Base-by-base conservation (phyloP, 2,329 filamentous ascomycete species). In the Clonostachys chloroleuca region DNA sequence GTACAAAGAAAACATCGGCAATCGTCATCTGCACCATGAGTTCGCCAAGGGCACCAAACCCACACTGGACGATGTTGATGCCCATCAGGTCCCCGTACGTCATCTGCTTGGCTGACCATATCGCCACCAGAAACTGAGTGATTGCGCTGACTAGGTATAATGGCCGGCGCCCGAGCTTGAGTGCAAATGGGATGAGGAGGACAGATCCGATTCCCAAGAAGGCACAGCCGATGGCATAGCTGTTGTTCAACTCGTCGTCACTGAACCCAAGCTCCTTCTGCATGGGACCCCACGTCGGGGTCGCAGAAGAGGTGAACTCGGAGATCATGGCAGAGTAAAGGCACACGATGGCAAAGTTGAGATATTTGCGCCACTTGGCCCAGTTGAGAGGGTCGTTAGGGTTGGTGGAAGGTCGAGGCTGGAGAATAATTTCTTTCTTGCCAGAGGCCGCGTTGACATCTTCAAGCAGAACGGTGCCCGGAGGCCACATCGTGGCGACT, bases 1-100 rank as follows among this genome's bases (percentile, higher is more conserved):
- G 73, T 5, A 75, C 63, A 48, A 76, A 76, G 56, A 70, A 76
- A 40, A 77, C 46, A 51, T 76, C 72, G 12, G 66, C 65, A 12
- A 75, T 65, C 0, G 72, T 75, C 58, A 75, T 69, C 47, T 74
- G 70, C 1, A 74, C 66, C 24, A 75, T 58, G 0, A 62, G 60
- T 53, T 77, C 72, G 0, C 52, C 66, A 39, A 69, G 62, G 30
- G 16, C 41, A 30, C 46, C 46, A 40, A 50, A 43, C 4, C 42
- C 24, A 14, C 49, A 48, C 44, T 69, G 63, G 39, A 43, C n/a
- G n/a, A 42, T 5, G 9, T 30, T 30, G 24, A 30, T 30, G 9
- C 24, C 24, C 24, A 30, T 30, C 9, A 30, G 9, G 24, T 30
- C 24, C 9, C 24, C 24, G 8, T 30, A 30, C 24, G 24, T 30